Evolutionary conservation across 257 asterid species (phyloP).

Genomic region (Linaria vulgaris): DNA sequence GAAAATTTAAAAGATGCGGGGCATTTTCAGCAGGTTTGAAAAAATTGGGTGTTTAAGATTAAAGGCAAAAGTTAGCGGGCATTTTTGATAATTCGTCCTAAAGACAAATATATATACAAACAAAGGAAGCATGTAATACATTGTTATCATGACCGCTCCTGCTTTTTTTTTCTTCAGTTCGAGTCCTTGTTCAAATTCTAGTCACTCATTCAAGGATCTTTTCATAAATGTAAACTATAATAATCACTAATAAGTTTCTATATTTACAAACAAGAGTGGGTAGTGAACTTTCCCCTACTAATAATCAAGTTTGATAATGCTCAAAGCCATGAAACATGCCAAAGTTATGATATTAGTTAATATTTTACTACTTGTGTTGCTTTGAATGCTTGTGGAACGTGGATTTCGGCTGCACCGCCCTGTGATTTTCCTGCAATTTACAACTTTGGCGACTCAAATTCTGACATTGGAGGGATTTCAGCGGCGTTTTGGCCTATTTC

Average conservation of each 20-base stretch:
- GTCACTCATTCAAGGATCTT: not conserved
- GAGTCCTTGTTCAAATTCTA: not conserved
- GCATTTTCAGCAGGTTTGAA: too few species aligned
- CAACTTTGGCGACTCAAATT: slow-evolving; percentile 65
- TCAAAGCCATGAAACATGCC: slow-evolving; percentile 24
- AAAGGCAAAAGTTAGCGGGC: too few species aligned
- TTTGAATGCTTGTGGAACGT: not conserved
- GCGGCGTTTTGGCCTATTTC: slow-evolving; percentile 48
- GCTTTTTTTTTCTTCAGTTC: slow-evolving; percentile 2
- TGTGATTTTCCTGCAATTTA: slow-evolving; percentile 55
- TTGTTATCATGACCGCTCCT: slow-evolving; percentile 23
- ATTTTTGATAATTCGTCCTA: too few species aligned
- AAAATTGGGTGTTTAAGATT: too few species aligned
- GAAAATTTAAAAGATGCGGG: too few species aligned
- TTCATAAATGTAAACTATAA: not conserved
- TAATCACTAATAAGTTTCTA: not conserved
- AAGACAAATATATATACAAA: too few species aligned
- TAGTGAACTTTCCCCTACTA: too few species aligned
- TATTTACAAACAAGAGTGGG: not conserved
- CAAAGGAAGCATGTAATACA: slow-evolving; percentile 23
- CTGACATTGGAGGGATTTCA: slow-evolving; percentile 59
- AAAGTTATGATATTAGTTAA: not conserved
- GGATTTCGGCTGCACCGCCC: slow-evolving; percentile 22
- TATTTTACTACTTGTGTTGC: slow-evolving; percentile 17
- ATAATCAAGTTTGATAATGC: not conserved